Evolutionary conservation across 805 yeast genomes (phyloP).

Genomic region (Metschnikowia noctiluminum): DNA sequence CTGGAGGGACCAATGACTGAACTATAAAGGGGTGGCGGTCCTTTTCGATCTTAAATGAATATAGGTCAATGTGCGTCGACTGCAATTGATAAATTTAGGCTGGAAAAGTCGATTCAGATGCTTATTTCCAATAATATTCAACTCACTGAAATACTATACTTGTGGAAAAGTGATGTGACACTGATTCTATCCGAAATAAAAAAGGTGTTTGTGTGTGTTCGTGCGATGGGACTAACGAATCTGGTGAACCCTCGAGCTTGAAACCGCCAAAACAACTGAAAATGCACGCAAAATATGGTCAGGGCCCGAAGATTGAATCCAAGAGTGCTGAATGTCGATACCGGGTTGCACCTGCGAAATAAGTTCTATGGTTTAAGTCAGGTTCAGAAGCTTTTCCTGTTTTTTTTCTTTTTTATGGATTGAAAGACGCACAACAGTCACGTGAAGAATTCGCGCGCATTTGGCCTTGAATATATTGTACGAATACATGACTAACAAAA

Average conservation of each 20-base stretch:
- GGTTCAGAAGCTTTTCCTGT: neutral
- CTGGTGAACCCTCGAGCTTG: neutral
- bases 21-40: too few species aligned
- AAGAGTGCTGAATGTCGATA: neutral
- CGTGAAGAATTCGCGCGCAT: constrained; percentile 7
- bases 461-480: constrained; percentile 1
- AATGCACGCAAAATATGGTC: neutral
- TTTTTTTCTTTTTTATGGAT: constrained; percentile 10
- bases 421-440: constrained; percentile 5
- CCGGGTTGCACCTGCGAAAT: neutral
- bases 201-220: constrained; percentile 7
- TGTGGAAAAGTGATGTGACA: neutral
- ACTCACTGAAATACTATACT: neutral
- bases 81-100: too few species aligned
- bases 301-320: neutral
- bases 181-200: neutral
- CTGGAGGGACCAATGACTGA: neutral
- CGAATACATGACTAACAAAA: too few species aligned
- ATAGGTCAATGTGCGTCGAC: too few species aligned
- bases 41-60: too few species aligned
- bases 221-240: constrained; percentile 4
- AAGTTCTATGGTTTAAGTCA: neutral
- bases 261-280: neutral
- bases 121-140: too few species aligned
- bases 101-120: too few species aligned